phyloP scores from a whole-genome alignment of 176 grass and related monocot genomes.

The Puya raimondii region DNA sequence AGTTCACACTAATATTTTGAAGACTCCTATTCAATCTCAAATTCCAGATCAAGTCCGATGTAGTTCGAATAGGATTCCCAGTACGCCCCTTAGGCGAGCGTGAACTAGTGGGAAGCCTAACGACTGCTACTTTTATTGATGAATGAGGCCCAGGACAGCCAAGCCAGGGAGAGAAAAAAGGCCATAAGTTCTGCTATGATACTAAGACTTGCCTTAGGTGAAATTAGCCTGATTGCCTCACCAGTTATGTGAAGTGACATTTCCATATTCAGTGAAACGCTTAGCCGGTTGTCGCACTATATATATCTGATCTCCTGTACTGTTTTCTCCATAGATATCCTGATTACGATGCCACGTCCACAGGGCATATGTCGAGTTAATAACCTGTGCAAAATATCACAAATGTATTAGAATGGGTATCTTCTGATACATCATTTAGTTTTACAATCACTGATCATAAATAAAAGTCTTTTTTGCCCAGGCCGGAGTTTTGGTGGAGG shows the following conservation, averaged over 20 bases:
- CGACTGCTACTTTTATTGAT: too few relatives aligned
- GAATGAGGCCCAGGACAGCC: too few relatives aligned
- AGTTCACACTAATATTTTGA: too few relatives aligned
- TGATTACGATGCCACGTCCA: conserved; percentile 98
- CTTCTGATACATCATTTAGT: not conserved
- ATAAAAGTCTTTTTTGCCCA: too few relatives aligned
- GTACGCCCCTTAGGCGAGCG: too few relatives aligned
- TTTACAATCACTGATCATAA: not conserved
- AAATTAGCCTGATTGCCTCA: not conserved
- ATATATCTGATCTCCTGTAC: conserved; percentile 78
- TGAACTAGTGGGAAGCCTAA: too few relatives aligned
- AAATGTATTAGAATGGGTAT: not conserved
- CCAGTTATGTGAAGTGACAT: conserved; percentile 12
- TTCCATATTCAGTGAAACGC: conserved; percentile 24
- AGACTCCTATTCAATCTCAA: too few relatives aligned
- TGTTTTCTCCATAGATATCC: conserved; percentile 47
- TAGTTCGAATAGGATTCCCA: too few relatives aligned
- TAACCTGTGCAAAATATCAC: conserved; percentile 33
- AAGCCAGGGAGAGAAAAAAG: too few relatives aligned
- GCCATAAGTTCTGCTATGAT: not conserved
- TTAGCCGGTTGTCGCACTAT: conserved; percentile 70
- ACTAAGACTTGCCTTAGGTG: not conserved
- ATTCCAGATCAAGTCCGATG: too few relatives aligned
- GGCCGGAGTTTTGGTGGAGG: too few relatives aligned
- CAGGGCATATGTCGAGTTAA: conserved; percentile 86